These are phyloP conservation scores for Quercus cerris DNA, from an alignment of 306 rosid species.

Conservation along the genomic window DNA sequence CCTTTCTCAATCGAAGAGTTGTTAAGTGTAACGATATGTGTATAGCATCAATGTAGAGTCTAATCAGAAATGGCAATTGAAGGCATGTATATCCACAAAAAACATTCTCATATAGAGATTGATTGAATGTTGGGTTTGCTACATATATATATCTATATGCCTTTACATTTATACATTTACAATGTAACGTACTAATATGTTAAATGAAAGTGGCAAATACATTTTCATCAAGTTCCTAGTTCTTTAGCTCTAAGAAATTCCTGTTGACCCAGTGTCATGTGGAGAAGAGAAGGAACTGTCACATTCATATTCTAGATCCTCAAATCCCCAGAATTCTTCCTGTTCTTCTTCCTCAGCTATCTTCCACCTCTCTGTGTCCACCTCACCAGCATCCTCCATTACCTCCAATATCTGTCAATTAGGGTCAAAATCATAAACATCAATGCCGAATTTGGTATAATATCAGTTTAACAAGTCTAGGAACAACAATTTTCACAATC, in stretches of 20 bases:
- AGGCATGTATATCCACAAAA: not conserved
- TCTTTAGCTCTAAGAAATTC: slow-evolving; percentile 31
- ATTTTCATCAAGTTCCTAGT: not conserved
- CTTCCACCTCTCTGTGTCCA: slow-evolving; percentile 69
- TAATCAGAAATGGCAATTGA: not conserved
- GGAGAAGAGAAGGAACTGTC: slow-evolving; percentile 77
- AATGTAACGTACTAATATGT: not conserved
- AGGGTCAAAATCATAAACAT: no score
- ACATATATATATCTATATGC: no score
- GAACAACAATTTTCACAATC: no score
- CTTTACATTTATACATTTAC: slow-evolving; percentile 19
- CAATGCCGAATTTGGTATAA: not conserved
- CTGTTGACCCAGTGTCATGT: slow-evolving; percentile 47
- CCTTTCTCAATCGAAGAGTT: not conserved
- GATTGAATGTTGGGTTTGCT: not conserved
- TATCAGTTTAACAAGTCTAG: no score
- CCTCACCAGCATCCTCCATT: slow-evolving; percentile 58
- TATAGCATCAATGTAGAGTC: not conserved
- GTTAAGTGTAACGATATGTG: not conserved
- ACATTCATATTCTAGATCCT: slow-evolving; percentile 77
- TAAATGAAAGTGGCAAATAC: slow-evolving; percentile 12
- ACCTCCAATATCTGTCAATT: slow-evolving; percentile 65
- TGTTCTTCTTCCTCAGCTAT: slow-evolving; percentile 81
- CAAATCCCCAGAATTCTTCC: slow-evolving; percentile 90
- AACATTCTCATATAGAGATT: not conserved